These are phyloP conservation scores for Hemileccinum impolitum DNA, from an alignment of 768 basidiomycete species.

Conservation along the genomic window DNA sequence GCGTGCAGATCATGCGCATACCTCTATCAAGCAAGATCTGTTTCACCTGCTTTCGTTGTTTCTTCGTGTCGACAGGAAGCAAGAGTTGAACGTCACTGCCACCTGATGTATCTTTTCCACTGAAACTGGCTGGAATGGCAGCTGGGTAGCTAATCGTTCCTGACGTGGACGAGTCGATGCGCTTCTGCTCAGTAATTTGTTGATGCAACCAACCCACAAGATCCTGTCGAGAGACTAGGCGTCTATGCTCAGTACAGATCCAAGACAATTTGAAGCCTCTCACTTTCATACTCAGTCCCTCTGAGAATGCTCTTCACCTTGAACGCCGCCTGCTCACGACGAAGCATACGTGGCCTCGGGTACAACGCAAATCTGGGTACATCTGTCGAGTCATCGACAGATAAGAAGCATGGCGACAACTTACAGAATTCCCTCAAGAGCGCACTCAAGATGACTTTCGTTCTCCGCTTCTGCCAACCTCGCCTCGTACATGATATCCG, in stretches of 20 bases:
- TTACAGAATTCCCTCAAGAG: constrained; percentile 81
- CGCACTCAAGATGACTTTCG: constrained; percentile 67
- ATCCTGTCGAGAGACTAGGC: constrained; percentile 60
- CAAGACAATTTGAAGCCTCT: constrained; percentile 14
- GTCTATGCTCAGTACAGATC: constrained; percentile 12
- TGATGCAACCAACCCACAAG: constrained; percentile 73
- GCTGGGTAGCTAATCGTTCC: constrained; percentile 50
- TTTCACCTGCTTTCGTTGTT: constrained; percentile 69
- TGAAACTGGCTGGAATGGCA: constrained; percentile 26
- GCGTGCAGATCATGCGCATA: constrained; percentile 18
- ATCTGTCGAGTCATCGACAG: constrained; percentile 36
- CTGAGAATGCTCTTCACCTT: constrained; percentile 81
- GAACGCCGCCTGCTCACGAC: constrained; percentile 65
- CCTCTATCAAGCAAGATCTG: constrained; percentile 68
- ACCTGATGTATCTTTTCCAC: constrained; percentile 34
- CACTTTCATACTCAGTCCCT: constrained; percentile 73
- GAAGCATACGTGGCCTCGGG: constrained; percentile 50
- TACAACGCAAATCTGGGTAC: constrained; percentile 51
- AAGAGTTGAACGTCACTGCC: constrained; percentile 58
- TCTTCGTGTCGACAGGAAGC: constrained; percentile 67
- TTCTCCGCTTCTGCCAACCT: constrained; percentile 59
- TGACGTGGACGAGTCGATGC: constrained; percentile 62
- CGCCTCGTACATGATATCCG: constrained; percentile 85
- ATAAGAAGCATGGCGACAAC: constrained; percentile 21
- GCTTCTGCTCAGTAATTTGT: constrained; percentile 77